Evolutionary conservation across 2,329 filamentous ascomycete species (phyloP).

Genomic region (Talaromyces sp.): DNA sequence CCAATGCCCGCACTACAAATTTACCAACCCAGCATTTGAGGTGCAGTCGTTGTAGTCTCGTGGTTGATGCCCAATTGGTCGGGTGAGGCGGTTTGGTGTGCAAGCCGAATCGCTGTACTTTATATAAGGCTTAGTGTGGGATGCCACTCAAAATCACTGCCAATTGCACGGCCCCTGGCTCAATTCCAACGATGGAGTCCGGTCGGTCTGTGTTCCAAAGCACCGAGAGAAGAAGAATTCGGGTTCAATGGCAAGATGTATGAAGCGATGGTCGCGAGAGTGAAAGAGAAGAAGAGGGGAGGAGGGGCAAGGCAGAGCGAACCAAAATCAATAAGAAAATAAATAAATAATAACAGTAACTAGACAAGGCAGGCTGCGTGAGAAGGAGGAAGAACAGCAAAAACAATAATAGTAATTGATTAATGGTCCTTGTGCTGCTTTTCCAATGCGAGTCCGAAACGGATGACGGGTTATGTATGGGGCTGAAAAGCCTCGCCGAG

Average conservation of each 20-base stretch:
- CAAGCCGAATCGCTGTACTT: not conserved
- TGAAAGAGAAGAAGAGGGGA: not conserved
- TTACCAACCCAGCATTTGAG: not conserved
- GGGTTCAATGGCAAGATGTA: not conserved
- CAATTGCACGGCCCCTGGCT: not conserved
- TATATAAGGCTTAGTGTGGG: constrained; percentile 1
- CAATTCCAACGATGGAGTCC: not conserved
- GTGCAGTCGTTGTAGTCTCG: not conserved
- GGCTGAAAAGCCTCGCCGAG: not conserved
- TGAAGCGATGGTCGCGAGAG: not conserved
- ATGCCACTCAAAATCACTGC: not conserved
- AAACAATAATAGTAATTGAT: not conserved
- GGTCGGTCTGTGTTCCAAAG: not conserved
- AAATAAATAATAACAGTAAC: not conserved
- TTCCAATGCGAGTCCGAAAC: not conserved
- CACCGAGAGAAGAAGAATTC: not conserved
- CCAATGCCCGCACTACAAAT: not conserved
- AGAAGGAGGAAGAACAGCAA: not conserved
- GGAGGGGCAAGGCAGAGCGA: not conserved
- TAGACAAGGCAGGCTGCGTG: not conserved
- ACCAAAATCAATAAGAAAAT: not conserved
- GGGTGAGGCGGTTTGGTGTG: not conserved
- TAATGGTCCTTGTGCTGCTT: not conserved
- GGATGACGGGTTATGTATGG: not conserved
- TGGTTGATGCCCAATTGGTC: not conserved